phyloP scores from a whole-genome alignment of 2,329 filamentous ascomycete genomes.

The Paecilomyces sp. region DNA sequence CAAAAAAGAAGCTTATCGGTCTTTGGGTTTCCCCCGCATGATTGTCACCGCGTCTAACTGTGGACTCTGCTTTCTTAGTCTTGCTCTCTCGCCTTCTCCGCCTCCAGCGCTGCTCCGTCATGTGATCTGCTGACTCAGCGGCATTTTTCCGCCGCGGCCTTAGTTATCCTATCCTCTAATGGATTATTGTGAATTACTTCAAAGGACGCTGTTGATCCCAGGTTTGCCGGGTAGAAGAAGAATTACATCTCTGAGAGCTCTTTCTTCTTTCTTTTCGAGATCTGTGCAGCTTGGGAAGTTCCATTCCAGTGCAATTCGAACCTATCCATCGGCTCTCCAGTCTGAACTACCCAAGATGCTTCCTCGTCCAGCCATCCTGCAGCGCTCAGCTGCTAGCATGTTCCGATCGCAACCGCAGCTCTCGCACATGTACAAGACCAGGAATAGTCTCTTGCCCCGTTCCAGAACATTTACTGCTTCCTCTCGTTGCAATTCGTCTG shows the following conservation, averaged over 20 bases:
- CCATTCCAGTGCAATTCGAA: too few species aligned
- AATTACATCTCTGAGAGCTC: not conserved
- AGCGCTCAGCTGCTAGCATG: not conserved
- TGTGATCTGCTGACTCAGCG: not conserved
- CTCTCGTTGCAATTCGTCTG: slow-evolving; percentile 2
- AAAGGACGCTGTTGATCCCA: not conserved
- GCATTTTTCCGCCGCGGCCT: not conserved
- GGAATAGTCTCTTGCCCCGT: not conserved
- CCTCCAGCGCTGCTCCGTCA: not conserved
- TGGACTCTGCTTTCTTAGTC: not conserved
- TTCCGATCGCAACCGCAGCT: not conserved
- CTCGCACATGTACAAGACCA: not conserved
- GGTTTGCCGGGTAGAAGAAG: not conserved
- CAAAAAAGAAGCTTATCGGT: slow-evolving; percentile 24
- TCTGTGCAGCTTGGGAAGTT: not conserved
- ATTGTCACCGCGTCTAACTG: slow-evolving; percentile 7
- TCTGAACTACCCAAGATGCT: not conserved
- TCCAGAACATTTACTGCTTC: slow-evolving; percentile 10
- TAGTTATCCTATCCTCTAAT: not conserved
- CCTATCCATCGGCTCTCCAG: not conserved
- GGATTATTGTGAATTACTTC: too few species aligned
- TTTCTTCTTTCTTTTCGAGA: too few species aligned
- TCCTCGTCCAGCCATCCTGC: not conserved
- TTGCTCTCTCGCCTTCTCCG: not conserved
- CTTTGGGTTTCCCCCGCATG: slow-evolving; percentile 21